phyloP scores from a whole-genome alignment of 179 eudicot genomes.

The Nepenthes alata region DNA sequence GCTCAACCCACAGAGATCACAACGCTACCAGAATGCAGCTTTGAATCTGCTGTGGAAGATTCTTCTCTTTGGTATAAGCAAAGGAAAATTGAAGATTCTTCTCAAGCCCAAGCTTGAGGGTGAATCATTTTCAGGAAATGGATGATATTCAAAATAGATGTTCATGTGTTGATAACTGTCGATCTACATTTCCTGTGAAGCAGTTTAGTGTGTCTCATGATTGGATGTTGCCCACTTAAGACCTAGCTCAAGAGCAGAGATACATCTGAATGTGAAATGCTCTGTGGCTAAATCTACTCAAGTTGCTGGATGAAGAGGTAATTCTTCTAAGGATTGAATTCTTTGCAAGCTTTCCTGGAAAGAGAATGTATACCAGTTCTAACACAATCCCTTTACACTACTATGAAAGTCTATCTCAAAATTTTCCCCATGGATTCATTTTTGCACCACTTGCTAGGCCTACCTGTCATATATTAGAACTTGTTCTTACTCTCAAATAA shows the following conservation, averaged over 20 bases:
- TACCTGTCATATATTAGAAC: too few relatives aligned
- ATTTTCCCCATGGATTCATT: too few relatives aligned
- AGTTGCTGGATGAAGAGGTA: slow-evolving; percentile 37
- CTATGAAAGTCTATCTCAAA: too few relatives aligned
- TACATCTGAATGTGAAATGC: slow-evolving; percentile 9
- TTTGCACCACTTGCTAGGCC: too few relatives aligned
- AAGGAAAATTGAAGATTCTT: slow-evolving; percentile 28
- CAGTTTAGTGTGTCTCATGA: slow-evolving; percentile 8
- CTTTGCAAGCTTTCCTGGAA: background rate
- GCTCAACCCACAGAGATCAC: slow-evolving; percentile 7
- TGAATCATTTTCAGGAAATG: slow-evolving; percentile 5
- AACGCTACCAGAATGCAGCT: slow-evolving; percentile 9
- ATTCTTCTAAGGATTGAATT: slow-evolving; percentile 6
- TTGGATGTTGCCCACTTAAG: slow-evolving; percentile 13
- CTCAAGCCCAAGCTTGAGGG: slow-evolving; percentile 21
- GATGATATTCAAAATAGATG: background rate
- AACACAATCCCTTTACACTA: too few relatives aligned
- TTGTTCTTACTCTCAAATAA: too few relatives aligned
- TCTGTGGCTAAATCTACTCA: slow-evolving; percentile 5
- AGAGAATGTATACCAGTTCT: background rate
- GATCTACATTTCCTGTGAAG: slow-evolving; percentile 1
- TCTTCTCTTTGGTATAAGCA: slow-evolving; percentile 40
- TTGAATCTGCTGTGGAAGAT: slow-evolving; percentile 10
- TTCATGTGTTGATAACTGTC: slow-evolving; percentile 2
- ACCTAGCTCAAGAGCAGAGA: slow-evolving; percentile 6